Conservation (phyloP, 225 moss, liverwort and hornwort species). For the Neckera pumila region DNA sequence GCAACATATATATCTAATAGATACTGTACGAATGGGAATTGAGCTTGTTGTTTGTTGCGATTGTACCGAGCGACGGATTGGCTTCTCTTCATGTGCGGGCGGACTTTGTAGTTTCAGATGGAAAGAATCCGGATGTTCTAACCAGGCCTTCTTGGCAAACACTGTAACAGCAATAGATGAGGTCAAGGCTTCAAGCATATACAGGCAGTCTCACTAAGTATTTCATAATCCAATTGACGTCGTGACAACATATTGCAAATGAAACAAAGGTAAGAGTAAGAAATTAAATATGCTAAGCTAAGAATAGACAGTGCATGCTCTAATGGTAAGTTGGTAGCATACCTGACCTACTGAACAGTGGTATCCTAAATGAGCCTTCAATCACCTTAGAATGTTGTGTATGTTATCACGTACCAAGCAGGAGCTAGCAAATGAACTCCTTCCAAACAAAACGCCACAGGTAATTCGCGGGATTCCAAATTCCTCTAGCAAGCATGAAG, state of each 20-base stretch:
- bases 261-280: neutral
- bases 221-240: neutral
- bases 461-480: neutral
- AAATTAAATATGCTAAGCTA: neutral
- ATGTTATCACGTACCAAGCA: neutral
- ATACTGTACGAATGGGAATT: neutral
- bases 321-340: neutral
- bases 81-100: neutral
- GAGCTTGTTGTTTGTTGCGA: neutral
- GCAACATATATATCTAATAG: neutral
- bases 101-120: neutral
- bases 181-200: neutral
- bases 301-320: neutral
- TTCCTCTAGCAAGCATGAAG: slow-evolving; percentile 33
- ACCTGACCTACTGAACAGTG: neutral
- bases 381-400: neutral
- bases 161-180: neutral
- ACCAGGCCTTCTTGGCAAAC: neutral
- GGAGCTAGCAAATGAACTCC: neutral
- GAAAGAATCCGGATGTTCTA: no score
- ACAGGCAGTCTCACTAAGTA: neutral
- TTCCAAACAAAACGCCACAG: neutral
- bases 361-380: neutral
- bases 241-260: neutral
- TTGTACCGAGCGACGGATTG: neutral